These are phyloP conservation scores for Microsporum audouinii DNA, from an alignment of 2,329 filamentous ascomycete species.

Conservation along the genomic window DNA sequence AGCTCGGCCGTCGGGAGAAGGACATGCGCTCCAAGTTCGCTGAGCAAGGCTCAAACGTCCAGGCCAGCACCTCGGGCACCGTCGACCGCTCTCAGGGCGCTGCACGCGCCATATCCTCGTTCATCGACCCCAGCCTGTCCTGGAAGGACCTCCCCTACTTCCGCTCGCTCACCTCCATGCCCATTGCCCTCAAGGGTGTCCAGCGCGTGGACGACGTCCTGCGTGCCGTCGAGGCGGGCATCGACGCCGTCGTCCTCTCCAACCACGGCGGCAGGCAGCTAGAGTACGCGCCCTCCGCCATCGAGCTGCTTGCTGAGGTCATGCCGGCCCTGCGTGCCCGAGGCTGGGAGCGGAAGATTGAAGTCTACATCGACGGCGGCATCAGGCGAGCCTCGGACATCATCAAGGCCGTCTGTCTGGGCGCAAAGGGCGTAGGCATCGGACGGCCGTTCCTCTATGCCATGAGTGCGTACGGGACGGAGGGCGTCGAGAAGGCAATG, in stretches of 20 bases:
- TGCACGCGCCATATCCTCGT: constrained; percentile 84
- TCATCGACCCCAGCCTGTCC: constrained; percentile 87
- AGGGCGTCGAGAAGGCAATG: constrained; percentile 86
- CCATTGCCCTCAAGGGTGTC: constrained; percentile 91
- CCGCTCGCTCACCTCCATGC: constrained; percentile 77
- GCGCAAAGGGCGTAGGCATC: constrained; percentile 85
- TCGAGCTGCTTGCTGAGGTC: constrained; percentile 86
- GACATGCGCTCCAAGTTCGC: constrained; percentile 93
- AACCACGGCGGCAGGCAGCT: constrained; percentile 95
- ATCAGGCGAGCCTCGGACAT: constrained; percentile 86
- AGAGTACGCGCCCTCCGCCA: constrained; percentile 76
- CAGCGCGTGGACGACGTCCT: constrained; percentile 94
- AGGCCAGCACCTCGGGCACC: constrained; percentile 42
- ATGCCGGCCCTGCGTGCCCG: constrained; percentile 72
- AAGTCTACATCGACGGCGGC: constrained; percentile 85
- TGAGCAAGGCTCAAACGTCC: constrained; percentile 72
- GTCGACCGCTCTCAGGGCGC: constrained; percentile 87
- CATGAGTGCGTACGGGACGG: constrained; percentile 81
- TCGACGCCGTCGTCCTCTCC: constrained; percentile 82
- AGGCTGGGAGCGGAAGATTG: constrained; percentile 63
- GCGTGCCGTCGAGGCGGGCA: constrained; percentile 66
- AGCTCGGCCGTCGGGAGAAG: constrained; percentile 89
- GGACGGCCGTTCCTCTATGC: constrained; percentile 91
- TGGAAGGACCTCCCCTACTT: constrained; percentile 98
- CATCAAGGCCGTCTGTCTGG: constrained; percentile 85